These are phyloP conservation scores for Fusarium multiceps DNA, from an alignment of 2,329 filamentous ascomycete genomes.

Conservation along the genomic window DNA sequence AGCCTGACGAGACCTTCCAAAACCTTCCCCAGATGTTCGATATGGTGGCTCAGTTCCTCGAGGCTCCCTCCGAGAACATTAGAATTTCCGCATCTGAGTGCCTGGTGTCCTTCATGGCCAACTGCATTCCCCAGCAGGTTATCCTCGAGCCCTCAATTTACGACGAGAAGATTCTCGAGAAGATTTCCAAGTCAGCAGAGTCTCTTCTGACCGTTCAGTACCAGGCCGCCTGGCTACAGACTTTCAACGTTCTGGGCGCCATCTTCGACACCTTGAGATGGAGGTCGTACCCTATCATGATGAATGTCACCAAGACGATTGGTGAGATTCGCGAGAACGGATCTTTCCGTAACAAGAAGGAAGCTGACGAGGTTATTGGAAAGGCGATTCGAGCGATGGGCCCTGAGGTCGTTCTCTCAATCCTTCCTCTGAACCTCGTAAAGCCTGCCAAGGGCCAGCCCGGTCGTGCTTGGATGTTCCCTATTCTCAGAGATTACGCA, in stretches of 20 bases:
- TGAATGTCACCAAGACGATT: constrained; percentile 79
- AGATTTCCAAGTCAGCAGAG: constrained; percentile 78
- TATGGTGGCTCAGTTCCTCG: constrained; percentile 82
- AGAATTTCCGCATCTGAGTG: constrained; percentile 95
- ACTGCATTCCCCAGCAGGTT: constrained; percentile 85
- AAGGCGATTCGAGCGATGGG: constrained; percentile 92
- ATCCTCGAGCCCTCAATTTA: constrained; percentile 90
- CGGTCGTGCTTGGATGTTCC: constrained; percentile 94
- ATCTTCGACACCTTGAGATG: constrained; percentile 90
- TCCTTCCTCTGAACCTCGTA: constrained; percentile 86
- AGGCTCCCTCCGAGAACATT: constrained; percentile 91
- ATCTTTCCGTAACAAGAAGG: constrained; percentile 92
- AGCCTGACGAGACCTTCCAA: constrained; percentile 90
- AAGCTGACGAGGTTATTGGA: constrained; percentile 90
- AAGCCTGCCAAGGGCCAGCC: constrained; percentile 81
- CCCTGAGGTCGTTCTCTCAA: constrained; percentile 81
- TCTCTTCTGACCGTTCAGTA: constrained; percentile 88
- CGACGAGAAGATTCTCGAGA: constrained; percentile 89
- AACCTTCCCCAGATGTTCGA: constrained; percentile 88
- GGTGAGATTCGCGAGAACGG: constrained; percentile 90
- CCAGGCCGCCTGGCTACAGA: constrained; percentile 93
- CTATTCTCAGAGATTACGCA: constrained; percentile 87
- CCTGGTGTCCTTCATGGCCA: constrained; percentile 90
- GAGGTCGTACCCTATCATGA: constrained; percentile 82
- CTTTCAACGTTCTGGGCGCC: constrained; percentile 87